Conservation (phyloP, 1,139 yeast genomes). For the Taphrina deformans region DNA sequence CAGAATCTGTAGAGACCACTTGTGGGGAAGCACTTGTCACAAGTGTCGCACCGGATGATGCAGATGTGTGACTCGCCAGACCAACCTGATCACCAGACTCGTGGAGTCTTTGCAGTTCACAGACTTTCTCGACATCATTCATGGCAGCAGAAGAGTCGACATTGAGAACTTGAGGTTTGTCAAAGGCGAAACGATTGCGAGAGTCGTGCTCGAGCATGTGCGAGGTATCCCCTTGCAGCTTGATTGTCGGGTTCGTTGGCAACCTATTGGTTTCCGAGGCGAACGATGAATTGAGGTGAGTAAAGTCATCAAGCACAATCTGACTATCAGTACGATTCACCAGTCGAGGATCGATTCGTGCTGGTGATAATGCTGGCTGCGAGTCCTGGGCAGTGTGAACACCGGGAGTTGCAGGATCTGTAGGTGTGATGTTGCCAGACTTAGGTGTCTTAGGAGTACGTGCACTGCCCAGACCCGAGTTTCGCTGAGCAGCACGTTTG, state of each 20-base stretch:
- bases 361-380: not conserved
- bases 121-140: not conserved
- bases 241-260: not conserved
- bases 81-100: not conserved
- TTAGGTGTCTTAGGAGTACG: not conserved
- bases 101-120: not conserved
- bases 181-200: not conserved
- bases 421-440: not conserved
- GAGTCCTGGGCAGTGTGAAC: not conserved
- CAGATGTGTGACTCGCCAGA: not conserved
- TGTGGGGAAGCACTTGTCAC: too few relatives aligned
- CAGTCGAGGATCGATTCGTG: not conserved
- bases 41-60: not conserved
- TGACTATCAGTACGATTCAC: slow-evolving; percentile 5
- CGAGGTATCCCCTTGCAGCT: not conserved
- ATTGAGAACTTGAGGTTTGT: not conserved
- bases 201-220: not conserved
- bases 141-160: not conserved
- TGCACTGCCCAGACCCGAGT: not conserved
- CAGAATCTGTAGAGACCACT: too few relatives aligned
- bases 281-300: slow-evolving; percentile 13
- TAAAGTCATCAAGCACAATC: not conserved
- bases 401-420: not conserved
- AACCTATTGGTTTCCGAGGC: not conserved
- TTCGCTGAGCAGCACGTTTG: slow-evolving; percentile 9